A percentile compares a stretch with the other conserved stretches of the same genome.
Evolutionary conservation across 192 early-diverging fungal genomes (phyloP).

Genomic region (Linnemannia elongata): DNA sequence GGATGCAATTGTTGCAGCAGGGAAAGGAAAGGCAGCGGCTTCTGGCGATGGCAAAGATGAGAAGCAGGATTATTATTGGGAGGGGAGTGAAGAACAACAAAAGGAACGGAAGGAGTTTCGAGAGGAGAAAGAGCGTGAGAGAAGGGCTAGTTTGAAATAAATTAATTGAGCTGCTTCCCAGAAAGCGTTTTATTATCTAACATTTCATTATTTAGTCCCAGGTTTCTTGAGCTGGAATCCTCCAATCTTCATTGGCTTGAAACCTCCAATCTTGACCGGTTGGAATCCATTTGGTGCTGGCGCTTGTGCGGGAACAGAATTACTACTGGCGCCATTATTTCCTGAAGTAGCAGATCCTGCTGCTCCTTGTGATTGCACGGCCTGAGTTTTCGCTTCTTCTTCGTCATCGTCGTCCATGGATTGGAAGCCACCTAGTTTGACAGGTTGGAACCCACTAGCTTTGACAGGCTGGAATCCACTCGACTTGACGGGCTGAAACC

Average conservation of each 20-base stretch:
- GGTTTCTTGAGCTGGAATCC: slow-evolving; percentile 48
- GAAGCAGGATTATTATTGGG: slow-evolving; percentile 19
- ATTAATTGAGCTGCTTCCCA: background rate
- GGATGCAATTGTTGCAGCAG: background rate
- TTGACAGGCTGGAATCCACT: slow-evolving; percentile 24
- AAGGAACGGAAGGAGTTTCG: slow-evolving; percentile 27
- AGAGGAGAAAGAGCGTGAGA: slow-evolving; percentile 32
- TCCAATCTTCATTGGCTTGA: slow-evolving; percentile 54
- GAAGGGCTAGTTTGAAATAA: slow-evolving; percentile 22
- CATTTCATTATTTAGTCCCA: slow-evolving; percentile 19
- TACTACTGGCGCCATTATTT: too few relatives aligned
- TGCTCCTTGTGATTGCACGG: background rate
- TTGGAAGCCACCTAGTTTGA: slow-evolving; percentile 30
- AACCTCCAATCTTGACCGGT: slow-evolving; percentile 37
- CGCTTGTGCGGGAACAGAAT: background rate
- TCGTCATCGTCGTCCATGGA: slow-evolving; percentile 20
- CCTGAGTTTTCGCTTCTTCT: background rate
- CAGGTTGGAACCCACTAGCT: background rate
- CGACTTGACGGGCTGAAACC: slow-evolving; percentile 41
- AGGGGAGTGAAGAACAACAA: slow-evolving; percentile 28
- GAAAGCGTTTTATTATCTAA: background rate
- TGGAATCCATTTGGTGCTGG: slow-evolving; percentile 37
- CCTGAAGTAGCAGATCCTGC: background rate
- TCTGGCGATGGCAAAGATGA: background rate
- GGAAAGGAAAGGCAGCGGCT: background rate